A percentile compares a stretch with the other conserved stretches of the same genome.
Evolutionary conservation across 73 alveolate species (phyloP).

Genomic region (Paramecium bursaria): DNA sequence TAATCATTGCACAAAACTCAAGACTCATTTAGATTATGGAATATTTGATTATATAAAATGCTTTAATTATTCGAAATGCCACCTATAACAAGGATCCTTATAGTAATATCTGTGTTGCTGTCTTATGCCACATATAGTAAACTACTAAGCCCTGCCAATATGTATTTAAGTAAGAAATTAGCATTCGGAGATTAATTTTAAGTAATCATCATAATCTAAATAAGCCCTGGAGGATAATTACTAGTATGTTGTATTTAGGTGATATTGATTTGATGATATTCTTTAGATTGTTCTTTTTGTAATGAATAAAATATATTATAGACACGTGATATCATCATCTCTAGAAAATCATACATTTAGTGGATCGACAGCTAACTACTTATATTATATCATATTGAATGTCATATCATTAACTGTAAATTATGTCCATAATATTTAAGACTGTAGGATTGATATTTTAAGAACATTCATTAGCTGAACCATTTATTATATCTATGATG

Average conservation of each 20-base stretch:
- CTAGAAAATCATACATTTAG: conserved; percentile 24
- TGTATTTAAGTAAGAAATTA: conserved; percentile 20
- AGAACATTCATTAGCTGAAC: conserved; percentile 44
- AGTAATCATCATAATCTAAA: not conserved
- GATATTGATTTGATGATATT: not conserved
- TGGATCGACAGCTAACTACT: conserved; percentile 19
- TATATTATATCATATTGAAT: not conserved
- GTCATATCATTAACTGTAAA: not conserved
- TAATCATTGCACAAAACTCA: not conserved
- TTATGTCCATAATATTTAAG: not conserved
- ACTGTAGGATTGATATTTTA: not conserved
- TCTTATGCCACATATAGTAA: conserved; percentile 24
- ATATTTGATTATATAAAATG: conserved; percentile 4
- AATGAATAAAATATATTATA: not conserved
- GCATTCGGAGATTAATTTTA: conserved; percentile 32
- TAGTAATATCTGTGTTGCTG: not conserved
- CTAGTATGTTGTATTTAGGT: conserved; percentile 40
- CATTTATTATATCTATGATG: conserved; percentile 7
- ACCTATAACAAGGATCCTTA: conserved; percentile 2
- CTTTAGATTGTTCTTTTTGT: conserved; percentile 34
- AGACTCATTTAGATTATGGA: conserved; percentile 41
- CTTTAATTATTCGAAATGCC: conserved; percentile 45
- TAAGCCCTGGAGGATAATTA: conserved; percentile 50
- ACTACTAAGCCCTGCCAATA: conserved; percentile 24
- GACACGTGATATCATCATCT: not conserved